Base-by-base conservation (phyloP, 805 yeast species). In the Lipomyces japonicus region DNA sequence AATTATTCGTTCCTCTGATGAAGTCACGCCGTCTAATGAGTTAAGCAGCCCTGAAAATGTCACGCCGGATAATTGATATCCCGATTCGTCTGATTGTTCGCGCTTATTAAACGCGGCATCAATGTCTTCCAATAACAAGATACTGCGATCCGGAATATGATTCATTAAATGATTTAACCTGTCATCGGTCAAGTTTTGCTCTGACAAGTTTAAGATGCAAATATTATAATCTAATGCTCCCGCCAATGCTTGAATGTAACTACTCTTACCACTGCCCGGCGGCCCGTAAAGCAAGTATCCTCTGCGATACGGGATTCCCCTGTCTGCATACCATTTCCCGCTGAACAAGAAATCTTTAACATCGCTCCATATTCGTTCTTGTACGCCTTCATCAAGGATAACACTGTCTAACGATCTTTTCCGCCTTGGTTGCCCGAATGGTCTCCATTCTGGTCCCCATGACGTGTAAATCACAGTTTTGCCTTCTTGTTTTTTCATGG, bases 401-500 rank as follows among this genome's bases (percentile, higher is more conserved):
- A 93, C 98, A 5, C 95, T 85, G 3, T 85, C 91, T 34, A 91
- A 69, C 24, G 84, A 69, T 60, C 98, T 75, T 69, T 91, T 91
- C 61, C 82, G 83, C 55, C 96, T 76, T 1, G 98, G 97, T 65
- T 83, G 90, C 2, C 98, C 98, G 72, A 93, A 93, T 3, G 95
- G 95, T 63, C 97, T 75, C 98, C 98, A 93, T 64, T 93, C 98
- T 25, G 96, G 96, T 0, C 97, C 98, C 87, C 93, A 91, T 9
- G 96, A 85, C 3, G 96, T 87, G 67, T 79, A 93, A 3, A 93
- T 71, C 5, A 93, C 97, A 0, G 97, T 93, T 64, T 89, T 91
- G 5, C 98, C 97, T 64, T 88, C 95, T 52, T 85, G 83, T 26
- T 83, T 76, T 61, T 79, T 80, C 64, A 89, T 74, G 0, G 97